A percentile compares a stretch with the other conserved stretches of the same genome.
Evolutionary conservation across 306 rosid species (phyloP).

Genomic region (Gastrolobium villosum): DNA sequence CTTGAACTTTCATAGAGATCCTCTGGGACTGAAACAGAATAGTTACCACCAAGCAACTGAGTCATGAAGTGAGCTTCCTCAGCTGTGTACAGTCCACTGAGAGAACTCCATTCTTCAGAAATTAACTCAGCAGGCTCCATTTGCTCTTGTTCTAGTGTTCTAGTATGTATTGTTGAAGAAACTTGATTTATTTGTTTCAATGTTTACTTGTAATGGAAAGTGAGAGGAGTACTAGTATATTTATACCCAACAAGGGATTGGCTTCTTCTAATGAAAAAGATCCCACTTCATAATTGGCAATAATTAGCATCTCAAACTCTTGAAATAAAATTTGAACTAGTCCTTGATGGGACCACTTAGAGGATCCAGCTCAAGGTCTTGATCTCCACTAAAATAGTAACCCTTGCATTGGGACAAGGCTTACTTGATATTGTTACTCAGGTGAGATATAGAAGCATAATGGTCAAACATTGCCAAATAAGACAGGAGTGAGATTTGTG

Average conservation of each 20-base stretch:
- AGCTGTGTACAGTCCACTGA: slow-evolving; percentile 56
- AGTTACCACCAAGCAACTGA: slow-evolving; percentile 51
- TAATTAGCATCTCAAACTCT: slow-evolving; percentile 34
- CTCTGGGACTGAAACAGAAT: slow-evolving; percentile 5
- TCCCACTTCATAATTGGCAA: slow-evolving; percentile 35
- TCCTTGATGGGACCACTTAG: slow-evolving; percentile 33
- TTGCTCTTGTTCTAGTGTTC: not conserved
- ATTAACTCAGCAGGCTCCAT: slow-evolving; percentile 60
- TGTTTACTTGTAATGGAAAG: slow-evolving; percentile 28
- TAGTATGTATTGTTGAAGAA: not conserved
- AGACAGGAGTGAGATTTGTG: slow-evolving; percentile 14
- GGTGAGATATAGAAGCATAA: slow-evolving; percentile 6
- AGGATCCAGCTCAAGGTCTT: slow-evolving; percentile 41
- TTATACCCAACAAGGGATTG: slow-evolving; percentile 50
- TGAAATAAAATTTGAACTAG: slow-evolving; percentile 19
- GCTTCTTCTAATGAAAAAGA: not conserved
- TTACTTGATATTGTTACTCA: not conserved
- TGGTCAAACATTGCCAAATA: slow-evolving; percentile 25
- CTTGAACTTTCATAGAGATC: slow-evolving; percentile 42
- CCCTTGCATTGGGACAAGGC: not conserved
- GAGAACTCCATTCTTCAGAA: slow-evolving; percentile 65
- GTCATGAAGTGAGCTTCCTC: slow-evolving; percentile 65
- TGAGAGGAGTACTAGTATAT: slow-evolving; percentile 32
- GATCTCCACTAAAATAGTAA: slow-evolving; percentile 28
- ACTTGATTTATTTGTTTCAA: slow-evolving; percentile 8